A percentile compares a stretch with the other conserved stretches of the same genome.
Conservation (phyloP, 2,329 filamentous ascomycete genomes). For the Fusarium sp. region DNA sequence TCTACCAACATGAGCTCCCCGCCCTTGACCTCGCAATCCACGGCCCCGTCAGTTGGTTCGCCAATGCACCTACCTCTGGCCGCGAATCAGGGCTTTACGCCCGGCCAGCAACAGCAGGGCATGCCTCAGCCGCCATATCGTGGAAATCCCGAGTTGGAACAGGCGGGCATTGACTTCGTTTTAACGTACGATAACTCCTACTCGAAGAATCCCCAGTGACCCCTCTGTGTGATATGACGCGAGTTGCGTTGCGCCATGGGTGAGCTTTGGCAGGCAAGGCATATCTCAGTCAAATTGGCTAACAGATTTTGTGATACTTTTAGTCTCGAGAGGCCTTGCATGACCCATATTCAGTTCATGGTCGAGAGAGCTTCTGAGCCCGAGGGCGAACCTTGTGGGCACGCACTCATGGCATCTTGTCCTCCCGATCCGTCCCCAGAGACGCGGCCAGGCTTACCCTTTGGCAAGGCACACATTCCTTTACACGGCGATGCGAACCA, state of each 20-base stretch:
- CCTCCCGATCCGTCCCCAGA: conserved; percentile 76
- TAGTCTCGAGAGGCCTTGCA: conserved; percentile 92
- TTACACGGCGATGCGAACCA: conserved; percentile 61
- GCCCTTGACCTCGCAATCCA: conserved; percentile 60
- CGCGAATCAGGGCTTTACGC: conserved; percentile 47
- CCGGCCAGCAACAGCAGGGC: conserved; percentile 51
- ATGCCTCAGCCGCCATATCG: conserved; percentile 45
- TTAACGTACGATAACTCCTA: conserved; percentile 81
- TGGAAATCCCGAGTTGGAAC: conserved; percentile 77
- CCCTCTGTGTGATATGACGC: conserved; percentile 64
- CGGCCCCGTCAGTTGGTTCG: conserved; percentile 56
- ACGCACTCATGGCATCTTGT: conserved; percentile 93
- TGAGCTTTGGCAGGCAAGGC: conserved; percentile 43
- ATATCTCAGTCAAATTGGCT: conserved; percentile 53
- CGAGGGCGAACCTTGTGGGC: conserved; percentile 81
- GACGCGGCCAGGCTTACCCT: conserved; percentile 64
- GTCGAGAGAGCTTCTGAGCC: conserved; percentile 70
- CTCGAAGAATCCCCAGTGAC: conserved; percentile 74
- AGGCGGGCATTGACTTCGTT: conserved; percentile 90
- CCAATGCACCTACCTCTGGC: conserved; percentile 43
- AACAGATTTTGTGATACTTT: conserved; percentile 61
- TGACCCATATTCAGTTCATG: conserved; percentile 88
- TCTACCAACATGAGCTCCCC: conserved; percentile 63
- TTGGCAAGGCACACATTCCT: conserved; percentile 61
- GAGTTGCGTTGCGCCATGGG: conserved; percentile 37